Base-by-base conservation (phyloP, 345 rosid genomes). In the Ceriops tagal region DNA sequence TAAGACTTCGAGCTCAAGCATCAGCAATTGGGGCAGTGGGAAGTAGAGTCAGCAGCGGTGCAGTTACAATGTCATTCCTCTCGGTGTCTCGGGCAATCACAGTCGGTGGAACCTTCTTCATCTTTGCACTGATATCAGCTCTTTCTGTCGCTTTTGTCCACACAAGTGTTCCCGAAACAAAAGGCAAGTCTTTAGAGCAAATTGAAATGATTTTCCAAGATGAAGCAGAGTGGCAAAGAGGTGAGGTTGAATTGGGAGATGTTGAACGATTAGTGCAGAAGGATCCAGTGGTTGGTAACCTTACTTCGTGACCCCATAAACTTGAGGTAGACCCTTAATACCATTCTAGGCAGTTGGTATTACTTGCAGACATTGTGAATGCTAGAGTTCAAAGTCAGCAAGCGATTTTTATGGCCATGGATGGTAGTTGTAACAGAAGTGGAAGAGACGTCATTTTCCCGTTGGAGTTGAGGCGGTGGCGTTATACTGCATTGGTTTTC, bases 131-230 rank as follows among this genome's bases (percentile, higher is more conserved):
- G 67, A 53, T 76, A 53, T 61, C 75, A 53, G 75, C 68, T 53
- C 58, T 76, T 39, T 67, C 75, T 55, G 72, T 76, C 37, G 68
- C 26, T 43, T 76, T 76, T 55, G 79, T 76, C 15, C 53, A 71
- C 30, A 7, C 37, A 15, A 71, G 71, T 47, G 55, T 70, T 35
- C 80, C 80, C 1, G 86, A 83, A 71, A 83, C 83, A 0, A 79
- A 75, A 59, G 86, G 86, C 57, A 77, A 49, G 78, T 75, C 79
- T 19, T 73, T 83, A 71, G 86, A 80, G 58, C 74, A 83, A 60
- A 83, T 83, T 24, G 82, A 71, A 43, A 49, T 15, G 43, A 24
- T 73, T 24, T 73, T 73, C 61, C 66, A 73, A 35, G 53, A 66
- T 66, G 71, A 35, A 61, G 75, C 70, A 49, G 53, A 72, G 53